A percentile compares a stretch with the other conserved stretches of the same genome.
phyloP scores from a whole-genome alignment of 2,329 filamentous ascomycete genomes.

The Aspergillus ibericus region DNA sequence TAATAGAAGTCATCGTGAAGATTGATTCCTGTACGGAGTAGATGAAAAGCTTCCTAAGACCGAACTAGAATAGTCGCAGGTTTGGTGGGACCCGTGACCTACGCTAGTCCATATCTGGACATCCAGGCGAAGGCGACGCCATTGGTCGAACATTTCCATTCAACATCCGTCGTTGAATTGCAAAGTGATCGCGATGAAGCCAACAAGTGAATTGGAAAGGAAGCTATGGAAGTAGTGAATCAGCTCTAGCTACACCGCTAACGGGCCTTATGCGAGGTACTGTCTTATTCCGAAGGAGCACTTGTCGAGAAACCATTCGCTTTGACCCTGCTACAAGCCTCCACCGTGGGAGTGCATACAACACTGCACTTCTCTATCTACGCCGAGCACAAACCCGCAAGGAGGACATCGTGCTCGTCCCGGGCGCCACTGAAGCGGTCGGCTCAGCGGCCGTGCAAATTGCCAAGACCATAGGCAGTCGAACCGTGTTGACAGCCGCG shows the following conservation, averaged over 20 bases:
- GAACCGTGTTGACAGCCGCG: background rate
- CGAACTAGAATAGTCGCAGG: too few species aligned
- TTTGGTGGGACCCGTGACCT: too few species aligned
- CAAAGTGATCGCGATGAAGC: background rate
- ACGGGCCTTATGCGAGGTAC: background rate
- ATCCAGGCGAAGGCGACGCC: too few species aligned
- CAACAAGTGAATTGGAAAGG: background rate
- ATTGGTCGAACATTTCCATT: too few species aligned
- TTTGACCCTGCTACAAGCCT: background rate
- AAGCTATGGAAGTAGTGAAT: background rate
- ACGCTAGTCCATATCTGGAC: too few species aligned
- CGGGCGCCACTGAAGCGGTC: background rate
- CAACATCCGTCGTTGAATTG: too few species aligned
- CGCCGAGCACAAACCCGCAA: background rate
- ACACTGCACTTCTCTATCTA: background rate
- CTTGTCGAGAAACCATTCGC: background rate
- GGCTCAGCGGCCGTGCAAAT: background rate
- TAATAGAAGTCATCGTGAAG: too few species aligned
- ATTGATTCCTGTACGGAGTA: too few species aligned
- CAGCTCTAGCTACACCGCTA: background rate
- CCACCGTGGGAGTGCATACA: background rate
- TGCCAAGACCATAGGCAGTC: background rate
- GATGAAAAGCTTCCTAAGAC: too few species aligned
- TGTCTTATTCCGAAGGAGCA: background rate
- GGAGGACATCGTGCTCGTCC: background rate